Conservation (phyloP, 495 filamentous ascomycete genomes). For the Niebla homalea region DNA sequence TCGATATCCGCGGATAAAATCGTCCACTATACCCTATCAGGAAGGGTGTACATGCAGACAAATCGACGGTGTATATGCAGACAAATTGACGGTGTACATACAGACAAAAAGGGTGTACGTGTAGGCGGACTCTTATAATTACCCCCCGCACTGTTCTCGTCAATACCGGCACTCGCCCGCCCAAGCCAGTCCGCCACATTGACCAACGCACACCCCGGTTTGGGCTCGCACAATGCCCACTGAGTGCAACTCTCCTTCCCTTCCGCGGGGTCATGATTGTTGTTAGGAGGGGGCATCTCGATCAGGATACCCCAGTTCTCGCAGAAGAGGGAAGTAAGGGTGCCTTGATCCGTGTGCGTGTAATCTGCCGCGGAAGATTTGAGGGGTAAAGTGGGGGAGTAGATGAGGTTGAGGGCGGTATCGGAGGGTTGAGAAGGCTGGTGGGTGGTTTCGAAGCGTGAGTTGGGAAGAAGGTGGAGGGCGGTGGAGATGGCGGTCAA, state of each 20-base stretch:
- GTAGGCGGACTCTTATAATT: too few species aligned
- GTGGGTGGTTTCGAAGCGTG: slow-evolving; percentile 39
- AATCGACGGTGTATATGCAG: too few species aligned
- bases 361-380: slow-evolving; percentile 31
- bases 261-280: slow-evolving; percentile 31
- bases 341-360: slow-evolving; percentile 44
- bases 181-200: slow-evolving; percentile 47
- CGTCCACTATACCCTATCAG: too few species aligned
- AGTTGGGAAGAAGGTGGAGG: slow-evolving; percentile 26
- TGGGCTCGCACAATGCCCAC: slow-evolving; percentile 42
- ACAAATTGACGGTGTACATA: too few species aligned
- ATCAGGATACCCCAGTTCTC: background rate
- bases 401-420: slow-evolving; percentile 33
- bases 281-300: background rate
- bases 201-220: slow-evolving; percentile 35
- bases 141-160: background rate
- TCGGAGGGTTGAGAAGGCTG: slow-evolving; percentile 33
- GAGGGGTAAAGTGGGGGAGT: slow-evolving; percentile 22
- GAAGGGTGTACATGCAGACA: too few species aligned
- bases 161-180: slow-evolving; percentile 27
- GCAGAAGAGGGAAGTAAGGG: slow-evolving; percentile 34
- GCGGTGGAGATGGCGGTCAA: slow-evolving; percentile 35
- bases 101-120: too few species aligned
- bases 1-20: too few species aligned
- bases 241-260: slow-evolving; percentile 23